Evolutionary conservation across 2,329 filamentous ascomycete species (phyloP), one percentile per base, ranked within the genome.

Genomic region (Fusarium mangiferae): DNA sequence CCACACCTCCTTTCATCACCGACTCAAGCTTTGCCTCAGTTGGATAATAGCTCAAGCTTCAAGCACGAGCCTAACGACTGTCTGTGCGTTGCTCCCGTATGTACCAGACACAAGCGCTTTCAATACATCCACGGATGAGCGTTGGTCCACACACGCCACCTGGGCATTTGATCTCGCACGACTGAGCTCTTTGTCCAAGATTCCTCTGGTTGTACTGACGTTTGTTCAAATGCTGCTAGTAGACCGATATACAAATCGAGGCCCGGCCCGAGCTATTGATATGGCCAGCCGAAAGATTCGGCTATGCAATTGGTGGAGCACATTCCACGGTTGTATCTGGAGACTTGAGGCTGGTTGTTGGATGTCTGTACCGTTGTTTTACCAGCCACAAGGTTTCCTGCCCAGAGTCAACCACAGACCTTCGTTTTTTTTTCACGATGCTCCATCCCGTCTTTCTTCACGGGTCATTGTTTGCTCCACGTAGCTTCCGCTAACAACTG

Each of bases 251-350:
- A 55, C 35, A 55, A 72, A 48, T 66, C 55, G 74, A 76, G 75
- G 75, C 69, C 69, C 75, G 75, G 75, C 69, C 75, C 75, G 75
- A 78, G 70, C 61, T 66, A 45, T 71, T 66, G 66, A 58, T 67
- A 61, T 74, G 51, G 52, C 64, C 54, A 46, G 30, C 62, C 49
- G 48, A 70, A 76, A 65, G 58, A 58, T 41, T 38, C 35, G 54
- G 35, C 55, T 63, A 17, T 62, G 42, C 45, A 30, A 41, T 65
- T 58, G 52, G 55, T 70, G 55, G 54, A 59, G 58, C 44, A 49
- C 33, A 41, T 26, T n/a, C 33, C 26, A 44, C 38, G 35, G 35
- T 46, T 28, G 36, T 51, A 58, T 57, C 38, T 48, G 24, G 20
- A 48, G 35, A 62, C 39, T 59, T 59, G 38, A 51, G 58, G 44